Evolutionary conservation across 768 basidiomycete species (phyloP).

Genomic region (Boletus pseudo-olivaceus): DNA sequence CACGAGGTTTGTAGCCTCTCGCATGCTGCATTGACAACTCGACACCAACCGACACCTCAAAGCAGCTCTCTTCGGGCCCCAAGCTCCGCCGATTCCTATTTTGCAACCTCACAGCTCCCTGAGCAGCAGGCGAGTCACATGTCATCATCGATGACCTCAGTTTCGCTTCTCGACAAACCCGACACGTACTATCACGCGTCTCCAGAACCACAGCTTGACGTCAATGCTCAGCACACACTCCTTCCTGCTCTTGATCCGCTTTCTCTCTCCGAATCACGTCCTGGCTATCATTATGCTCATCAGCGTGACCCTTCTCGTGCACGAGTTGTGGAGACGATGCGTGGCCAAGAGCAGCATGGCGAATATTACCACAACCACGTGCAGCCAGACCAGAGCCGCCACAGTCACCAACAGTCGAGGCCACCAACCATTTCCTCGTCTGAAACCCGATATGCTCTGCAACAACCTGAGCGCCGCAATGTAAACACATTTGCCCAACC

Average conservation of each 20-base stretch:
- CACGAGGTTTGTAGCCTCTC: slow-evolving; percentile 30
- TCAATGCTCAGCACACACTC: slow-evolving; percentile 24
- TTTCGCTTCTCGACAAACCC: slow-evolving; percentile 23
- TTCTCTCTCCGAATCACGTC: slow-evolving; percentile 25
- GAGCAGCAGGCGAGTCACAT: slow-evolving; percentile 23
- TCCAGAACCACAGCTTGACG: slow-evolving; percentile 29
- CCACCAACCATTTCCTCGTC: slow-evolving; percentile 17
- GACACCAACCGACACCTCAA: slow-evolving; percentile 19
- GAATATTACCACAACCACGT: slow-evolving; percentile 28
- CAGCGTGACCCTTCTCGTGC: slow-evolving; percentile 24
- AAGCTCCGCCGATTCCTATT: slow-evolving; percentile 24
- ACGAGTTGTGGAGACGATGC: slow-evolving; percentile 24
- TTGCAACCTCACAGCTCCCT: slow-evolving; percentile 22
- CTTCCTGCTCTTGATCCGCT: slow-evolving; percentile 30
- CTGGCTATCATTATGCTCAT: slow-evolving; percentile 30
- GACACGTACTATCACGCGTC: slow-evolving; percentile 27
- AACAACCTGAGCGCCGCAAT: slow-evolving; percentile 15
- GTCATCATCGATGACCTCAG: slow-evolving; percentile 29
- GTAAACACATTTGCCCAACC: slow-evolving; percentile 15
- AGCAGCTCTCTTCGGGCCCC: slow-evolving; percentile 16
- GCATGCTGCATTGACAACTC: slow-evolving; percentile 22
- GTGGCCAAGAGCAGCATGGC: slow-evolving; percentile 24
- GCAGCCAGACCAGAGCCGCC: slow-evolving; percentile 14
- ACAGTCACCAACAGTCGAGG: slow-evolving; percentile 15
- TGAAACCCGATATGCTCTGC: slow-evolving; percentile 17